Conservation (phyloP, 106 monocot species). For the Cymbidium sinense region DNA sequence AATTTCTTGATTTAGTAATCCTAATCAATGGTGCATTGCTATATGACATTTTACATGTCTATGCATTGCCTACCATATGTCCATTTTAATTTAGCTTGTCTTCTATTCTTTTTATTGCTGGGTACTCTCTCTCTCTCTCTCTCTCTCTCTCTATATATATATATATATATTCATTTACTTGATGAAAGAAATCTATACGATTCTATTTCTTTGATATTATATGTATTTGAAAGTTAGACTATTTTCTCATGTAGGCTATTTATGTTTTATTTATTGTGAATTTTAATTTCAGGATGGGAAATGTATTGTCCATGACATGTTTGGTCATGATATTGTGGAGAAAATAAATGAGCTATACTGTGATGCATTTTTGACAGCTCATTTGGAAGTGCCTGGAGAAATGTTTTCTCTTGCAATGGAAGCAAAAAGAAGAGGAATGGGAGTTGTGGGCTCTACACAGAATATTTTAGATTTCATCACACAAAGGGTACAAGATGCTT, state of each 20-base stretch:
- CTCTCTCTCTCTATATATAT: background rate
- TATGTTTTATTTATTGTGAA: conserved; percentile 5
- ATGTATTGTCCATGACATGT: conserved; percentile 96
- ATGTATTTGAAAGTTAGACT: no score
- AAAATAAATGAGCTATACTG: conserved; percentile 87
- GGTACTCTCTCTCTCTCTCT: background rate
- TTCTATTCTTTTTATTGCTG: background rate
- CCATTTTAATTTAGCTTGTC: background rate
- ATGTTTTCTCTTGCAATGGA: conserved; percentile 98
- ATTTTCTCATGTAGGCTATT: background rate
- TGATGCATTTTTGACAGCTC: conserved; percentile 92
- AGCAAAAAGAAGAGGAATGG: conserved; percentile 97
- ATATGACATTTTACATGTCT: background rate
- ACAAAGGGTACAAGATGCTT: conserved; percentile 58
- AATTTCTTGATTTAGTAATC: background rate
- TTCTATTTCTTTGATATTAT: background rate
- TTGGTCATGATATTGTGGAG: conserved; percentile 95
- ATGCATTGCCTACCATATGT: background rate
- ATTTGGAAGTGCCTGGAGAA: conserved; percentile 98
- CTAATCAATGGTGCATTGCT: background rate
- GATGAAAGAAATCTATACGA: background rate
- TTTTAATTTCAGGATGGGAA: conserved; percentile 68
- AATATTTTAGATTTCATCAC: conserved; percentile 96
- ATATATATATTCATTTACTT: background rate
- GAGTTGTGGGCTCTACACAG: conserved; percentile 93